A percentile compares a stretch with the other conserved stretches of the same genome.
Evolutionary conservation across 1,284 basidiomycete species (phyloP).

Genomic region (Cystobasidiaceae sp.): DNA sequence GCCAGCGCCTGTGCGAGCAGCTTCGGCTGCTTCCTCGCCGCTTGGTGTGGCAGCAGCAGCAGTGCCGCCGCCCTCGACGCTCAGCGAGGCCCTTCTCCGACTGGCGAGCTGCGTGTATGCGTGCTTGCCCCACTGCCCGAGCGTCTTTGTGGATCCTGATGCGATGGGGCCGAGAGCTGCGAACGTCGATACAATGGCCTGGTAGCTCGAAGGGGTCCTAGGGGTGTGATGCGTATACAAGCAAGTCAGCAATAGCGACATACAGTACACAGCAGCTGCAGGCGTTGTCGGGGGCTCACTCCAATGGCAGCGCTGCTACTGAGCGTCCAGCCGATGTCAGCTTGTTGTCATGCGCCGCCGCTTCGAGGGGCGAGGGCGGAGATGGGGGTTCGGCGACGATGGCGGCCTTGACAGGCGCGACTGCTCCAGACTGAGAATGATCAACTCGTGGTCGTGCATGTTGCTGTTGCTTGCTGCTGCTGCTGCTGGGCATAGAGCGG

Average conservation of each 20-base stretch:
- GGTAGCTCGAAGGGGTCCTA: conserved; percentile 6
- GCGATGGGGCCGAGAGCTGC: conserved; percentile 13
- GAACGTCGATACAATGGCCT: conserved; percentile 14
- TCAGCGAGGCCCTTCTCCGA: neutral
- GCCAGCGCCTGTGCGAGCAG: neutral
- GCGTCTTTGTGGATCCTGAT: neutral
- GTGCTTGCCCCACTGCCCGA: conserved; percentile 9
- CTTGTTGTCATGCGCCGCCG: neutral
- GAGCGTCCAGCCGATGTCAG: neutral
- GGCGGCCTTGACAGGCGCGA: neutral
- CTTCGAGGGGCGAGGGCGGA: neutral
- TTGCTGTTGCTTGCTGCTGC: neutral
- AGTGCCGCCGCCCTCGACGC: too few relatives aligned
- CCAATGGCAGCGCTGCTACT: conserved; percentile 4
- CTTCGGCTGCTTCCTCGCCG: too few relatives aligned
- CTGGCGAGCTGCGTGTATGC: conserved; percentile 9
- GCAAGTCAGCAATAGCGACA: neutral
- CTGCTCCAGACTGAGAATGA: neutral
- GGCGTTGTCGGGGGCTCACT: neutral
- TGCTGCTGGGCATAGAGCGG: conserved; percentile 6
- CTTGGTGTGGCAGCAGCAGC: too few relatives aligned
- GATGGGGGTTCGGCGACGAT: neutral
- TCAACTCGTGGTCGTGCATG: conserved; percentile 2
- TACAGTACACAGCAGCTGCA: neutral
- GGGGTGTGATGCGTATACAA: too few relatives aligned